Percentiles rank a stretch among this genome's conserved stretches.
These are phyloP conservation scores for Ananas comosus DNA, from an alignment of 176 grass and related monocot species.

Conservation along the genomic window DNA sequence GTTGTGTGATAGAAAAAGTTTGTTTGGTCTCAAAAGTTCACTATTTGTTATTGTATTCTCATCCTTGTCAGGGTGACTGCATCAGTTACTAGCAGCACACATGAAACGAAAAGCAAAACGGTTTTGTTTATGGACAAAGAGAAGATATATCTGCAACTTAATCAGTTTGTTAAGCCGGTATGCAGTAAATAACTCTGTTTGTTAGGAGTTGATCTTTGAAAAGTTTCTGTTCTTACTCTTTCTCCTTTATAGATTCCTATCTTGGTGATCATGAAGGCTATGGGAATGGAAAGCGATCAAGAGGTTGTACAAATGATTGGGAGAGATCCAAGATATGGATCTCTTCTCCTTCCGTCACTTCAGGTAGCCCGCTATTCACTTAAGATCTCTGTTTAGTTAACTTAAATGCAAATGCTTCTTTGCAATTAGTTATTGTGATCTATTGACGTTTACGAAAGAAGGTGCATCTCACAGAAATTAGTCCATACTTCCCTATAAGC, in stretches of 20 bases:
- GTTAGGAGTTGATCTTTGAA: slow-evolving; percentile 1
- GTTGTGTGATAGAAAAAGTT: no score
- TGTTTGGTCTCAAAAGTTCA: background rate
- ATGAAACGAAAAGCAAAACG: slow-evolving; percentile 94
- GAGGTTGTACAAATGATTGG: slow-evolving; percentile 94
- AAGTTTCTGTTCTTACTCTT: slow-evolving; percentile 14
- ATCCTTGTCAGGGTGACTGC: slow-evolving; percentile 53
- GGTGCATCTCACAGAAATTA: background rate
- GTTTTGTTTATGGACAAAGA: slow-evolving; percentile 77
- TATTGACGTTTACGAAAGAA: background rate
- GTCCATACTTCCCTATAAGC: background rate
- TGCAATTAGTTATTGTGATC: background rate
- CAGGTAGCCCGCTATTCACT: slow-evolving; percentile 34
- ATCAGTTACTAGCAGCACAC: slow-evolving; percentile 98
- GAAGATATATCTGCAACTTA: slow-evolving; percentile 82
- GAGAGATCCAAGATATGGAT: slow-evolving; percentile 73
- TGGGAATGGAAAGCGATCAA: slow-evolving; percentile 97
- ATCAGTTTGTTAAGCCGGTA: slow-evolving; percentile 85
- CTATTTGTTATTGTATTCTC: slow-evolving; percentile 13
- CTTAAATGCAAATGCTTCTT: background rate
- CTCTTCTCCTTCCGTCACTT: slow-evolving; percentile 74
- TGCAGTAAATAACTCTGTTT: slow-evolving; percentile 12
- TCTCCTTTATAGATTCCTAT: slow-evolving; percentile 72
- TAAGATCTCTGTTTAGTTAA: slow-evolving; percentile 7
- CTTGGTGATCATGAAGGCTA: slow-evolving; percentile 94